Percentiles rank a stretch among this genome's conserved stretches.
Evolutionary conservation across 108 stramenopile genomes (phyloP).

Genomic region (Ochromonas danica): DNA sequence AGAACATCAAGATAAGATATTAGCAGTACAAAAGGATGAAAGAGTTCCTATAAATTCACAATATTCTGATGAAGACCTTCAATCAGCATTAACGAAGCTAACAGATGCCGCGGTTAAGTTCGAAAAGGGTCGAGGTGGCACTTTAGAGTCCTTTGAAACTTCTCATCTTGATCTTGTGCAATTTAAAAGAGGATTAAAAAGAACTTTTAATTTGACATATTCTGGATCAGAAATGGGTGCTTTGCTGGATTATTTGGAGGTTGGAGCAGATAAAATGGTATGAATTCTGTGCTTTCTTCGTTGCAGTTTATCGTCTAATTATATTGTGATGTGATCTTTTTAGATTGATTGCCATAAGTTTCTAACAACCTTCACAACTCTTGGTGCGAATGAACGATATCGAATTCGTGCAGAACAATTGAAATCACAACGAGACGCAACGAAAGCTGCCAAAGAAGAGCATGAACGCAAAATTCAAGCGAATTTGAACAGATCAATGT

Average conservation of each 20-base stretch:
- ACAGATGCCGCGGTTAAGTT: background rate
- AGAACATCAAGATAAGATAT: background rate
- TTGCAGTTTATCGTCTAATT: background rate
- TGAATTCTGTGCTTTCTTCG: background rate
- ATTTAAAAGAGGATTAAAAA: constrained; percentile 5
- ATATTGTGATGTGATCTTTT: background rate
- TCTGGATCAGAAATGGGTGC: background rate
- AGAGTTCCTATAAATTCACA: background rate
- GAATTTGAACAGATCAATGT: background rate
- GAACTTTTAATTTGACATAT: constrained; percentile 11
- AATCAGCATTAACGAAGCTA: constrained; percentile 6
- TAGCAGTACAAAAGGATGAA: background rate
- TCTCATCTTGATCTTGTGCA: background rate
- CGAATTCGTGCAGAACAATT: constrained; percentile 19
- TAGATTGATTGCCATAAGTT: constrained; percentile 1
- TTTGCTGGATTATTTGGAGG: constrained; percentile 6
- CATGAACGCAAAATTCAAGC: background rate
- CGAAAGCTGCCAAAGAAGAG: background rate
- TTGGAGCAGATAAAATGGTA: background rate
- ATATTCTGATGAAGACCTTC: background rate
- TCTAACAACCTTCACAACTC: background rate
- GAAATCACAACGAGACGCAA: constrained; percentile 1
- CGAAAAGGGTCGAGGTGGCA: background rate
- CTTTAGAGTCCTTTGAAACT: constrained; percentile 9
- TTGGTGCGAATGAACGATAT: constrained; percentile 3